Percentiles rank a stretch among this genome's conserved stretches.
Conservation (phyloP, 164 flowering plant genomes). For the Piper betle region DNA sequence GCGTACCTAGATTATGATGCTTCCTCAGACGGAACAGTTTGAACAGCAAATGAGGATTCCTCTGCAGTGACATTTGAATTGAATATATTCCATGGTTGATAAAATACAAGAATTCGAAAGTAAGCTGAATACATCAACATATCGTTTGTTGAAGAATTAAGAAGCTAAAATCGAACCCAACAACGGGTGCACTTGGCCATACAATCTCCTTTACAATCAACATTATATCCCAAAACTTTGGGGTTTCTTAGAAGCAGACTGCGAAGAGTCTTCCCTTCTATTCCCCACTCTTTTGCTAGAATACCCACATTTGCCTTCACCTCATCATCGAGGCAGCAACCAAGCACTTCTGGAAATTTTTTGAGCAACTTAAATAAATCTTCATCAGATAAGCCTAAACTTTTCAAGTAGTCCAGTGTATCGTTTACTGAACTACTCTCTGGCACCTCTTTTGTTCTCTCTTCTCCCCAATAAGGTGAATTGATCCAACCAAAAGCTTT, state of each 20-base stretch:
- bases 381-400: slow-evolving; percentile 61
- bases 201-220: slow-evolving; percentile 95
- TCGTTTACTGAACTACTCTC: slow-evolving; percentile 32
- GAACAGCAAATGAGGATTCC: not conserved
- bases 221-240: slow-evolving; percentile 71
- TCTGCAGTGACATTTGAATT: not conserved
- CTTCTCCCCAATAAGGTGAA: slow-evolving; percentile 97
- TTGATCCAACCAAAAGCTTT: slow-evolving; percentile 85
- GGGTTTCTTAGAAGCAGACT: slow-evolving; percentile 87
- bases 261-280: slow-evolving; percentile 58
- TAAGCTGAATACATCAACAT: not conserved
- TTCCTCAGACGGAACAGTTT: no score
- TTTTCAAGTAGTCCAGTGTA: slow-evolving; percentile 46
- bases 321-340: no score
- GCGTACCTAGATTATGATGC: not conserved
- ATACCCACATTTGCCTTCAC: slow-evolving; percentile 28
- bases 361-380: slow-evolving; percentile 73
- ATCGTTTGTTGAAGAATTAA: not conserved
- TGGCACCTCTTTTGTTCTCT: slow-evolving; percentile 62
- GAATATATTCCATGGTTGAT: not conserved
- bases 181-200: slow-evolving; percentile 90
- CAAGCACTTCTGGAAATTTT: slow-evolving; percentile 59
- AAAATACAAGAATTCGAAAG: no score
- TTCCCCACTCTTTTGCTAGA: slow-evolving; percentile 72
- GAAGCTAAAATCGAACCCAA: slow-evolving; percentile 81